phyloP scores from a whole-genome alignment of 257 asterid genomes.

The Scutellaria galericulata region DNA sequence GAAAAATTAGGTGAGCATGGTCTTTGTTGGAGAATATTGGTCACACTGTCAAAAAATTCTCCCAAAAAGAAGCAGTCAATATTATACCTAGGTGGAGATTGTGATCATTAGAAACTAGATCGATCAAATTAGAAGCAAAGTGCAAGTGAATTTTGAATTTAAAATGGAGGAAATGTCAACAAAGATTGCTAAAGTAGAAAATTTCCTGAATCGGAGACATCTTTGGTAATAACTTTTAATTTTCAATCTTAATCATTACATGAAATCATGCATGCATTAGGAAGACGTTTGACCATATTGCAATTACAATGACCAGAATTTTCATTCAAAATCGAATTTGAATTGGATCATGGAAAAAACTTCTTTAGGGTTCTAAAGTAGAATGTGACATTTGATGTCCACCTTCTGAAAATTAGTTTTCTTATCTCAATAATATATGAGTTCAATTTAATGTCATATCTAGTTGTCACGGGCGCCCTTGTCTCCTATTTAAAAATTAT shows the following conservation, averaged over 20 bases:
- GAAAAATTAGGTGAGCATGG: background rate
- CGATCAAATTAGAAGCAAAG: background rate
- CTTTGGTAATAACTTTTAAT: background rate
- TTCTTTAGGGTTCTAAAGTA: too few relatives aligned
- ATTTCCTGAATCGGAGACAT: background rate
- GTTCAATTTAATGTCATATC: background rate
- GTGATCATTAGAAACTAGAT: background rate
- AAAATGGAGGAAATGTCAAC: conserved; percentile 25
- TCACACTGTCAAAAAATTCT: background rate
- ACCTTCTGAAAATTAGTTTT: too few relatives aligned
- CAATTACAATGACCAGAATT: too few relatives aligned
- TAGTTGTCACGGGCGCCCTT: background rate
- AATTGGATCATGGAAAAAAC: too few relatives aligned
- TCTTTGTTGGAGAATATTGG: background rate
- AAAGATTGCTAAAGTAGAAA: conserved; percentile 13
- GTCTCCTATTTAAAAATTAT: background rate
- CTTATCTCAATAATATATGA: too few relatives aligned
- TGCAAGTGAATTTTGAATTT: background rate
- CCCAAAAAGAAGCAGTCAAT: conserved; percentile 23
- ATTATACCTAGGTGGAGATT: background rate
- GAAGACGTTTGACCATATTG: too few relatives aligned
- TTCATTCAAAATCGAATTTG: too few relatives aligned
- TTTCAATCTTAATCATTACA: background rate
- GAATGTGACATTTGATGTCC: too few relatives aligned
- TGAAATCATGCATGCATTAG: too few relatives aligned